phyloP scores from a whole-genome alignment of 192 early-diverging fungal genomes.

The Coemansia sp. region DNA sequence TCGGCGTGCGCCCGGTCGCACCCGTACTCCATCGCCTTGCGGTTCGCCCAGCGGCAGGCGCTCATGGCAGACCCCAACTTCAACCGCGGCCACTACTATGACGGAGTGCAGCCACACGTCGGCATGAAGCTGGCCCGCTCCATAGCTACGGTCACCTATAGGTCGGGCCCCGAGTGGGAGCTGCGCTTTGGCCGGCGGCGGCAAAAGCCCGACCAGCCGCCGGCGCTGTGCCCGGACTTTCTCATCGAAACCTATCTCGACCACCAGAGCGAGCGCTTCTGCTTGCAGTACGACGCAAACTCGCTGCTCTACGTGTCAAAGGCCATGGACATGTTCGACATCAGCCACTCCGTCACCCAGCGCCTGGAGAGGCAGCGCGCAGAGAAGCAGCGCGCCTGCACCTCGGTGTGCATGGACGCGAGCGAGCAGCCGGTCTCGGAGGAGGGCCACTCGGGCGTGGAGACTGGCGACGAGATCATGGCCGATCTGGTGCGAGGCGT shows the following conservation, averaged over 20 bases:
- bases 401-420: conserved; percentile 30
- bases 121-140: conserved; percentile 96
- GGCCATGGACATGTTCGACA: conserved; percentile 99
- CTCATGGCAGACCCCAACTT: conserved; percentile 94
- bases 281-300: conserved; percentile 91
- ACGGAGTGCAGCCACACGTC: conserved; percentile 80
- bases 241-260: conserved; percentile 95
- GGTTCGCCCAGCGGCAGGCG: conserved; percentile 89
- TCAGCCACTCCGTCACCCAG: conserved; percentile 62
- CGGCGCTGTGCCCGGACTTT: conserved; percentile 89
- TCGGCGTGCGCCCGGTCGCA: conserved; percentile 93
- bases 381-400: neutral
- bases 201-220: conserved; percentile 68
- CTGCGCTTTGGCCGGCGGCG: conserved; percentile 88
- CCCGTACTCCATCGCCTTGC: conserved; percentile 93
- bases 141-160: conserved; percentile 91
- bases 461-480: conserved; percentile 44
- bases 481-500: conserved; percentile 76
- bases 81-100: conserved; percentile 93
- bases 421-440: conserved; percentile 21
- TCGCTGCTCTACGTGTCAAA: conserved; percentile 93
- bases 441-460: conserved; percentile 15
- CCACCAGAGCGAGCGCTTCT: conserved; percentile 95
- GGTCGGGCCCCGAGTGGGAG: conserved; percentile 98
- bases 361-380: conserved; percentile 47